phyloP scores from a whole-genome alignment of 2,329 filamentous ascomycete genomes.

The Claviceps quebecensis region DNA sequence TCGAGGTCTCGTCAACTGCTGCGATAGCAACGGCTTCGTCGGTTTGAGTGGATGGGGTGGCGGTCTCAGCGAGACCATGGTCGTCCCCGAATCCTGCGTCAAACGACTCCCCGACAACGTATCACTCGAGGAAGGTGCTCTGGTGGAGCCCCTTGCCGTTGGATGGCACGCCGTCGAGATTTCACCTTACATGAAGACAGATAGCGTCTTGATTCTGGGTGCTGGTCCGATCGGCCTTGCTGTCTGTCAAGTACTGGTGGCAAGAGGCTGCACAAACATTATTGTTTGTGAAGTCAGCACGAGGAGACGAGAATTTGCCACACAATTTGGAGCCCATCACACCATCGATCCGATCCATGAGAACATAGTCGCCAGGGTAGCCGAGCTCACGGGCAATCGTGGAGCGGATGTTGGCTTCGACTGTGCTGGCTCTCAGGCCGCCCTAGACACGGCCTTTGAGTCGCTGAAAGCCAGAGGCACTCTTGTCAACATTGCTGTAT shows the following conservation, averaged over 20 bases:
- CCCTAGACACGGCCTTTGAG: constrained; percentile 29
- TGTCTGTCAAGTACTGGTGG: constrained; percentile 31
- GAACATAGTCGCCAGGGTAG: constrained; percentile 30
- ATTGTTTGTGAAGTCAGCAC: constrained; percentile 32
- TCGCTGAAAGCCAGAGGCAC: constrained; percentile 39
- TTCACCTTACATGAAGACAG: constrained; percentile 23
- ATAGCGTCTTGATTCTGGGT: constrained; percentile 33
- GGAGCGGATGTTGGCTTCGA: constrained; percentile 49
- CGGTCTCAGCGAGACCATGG: constrained; percentile 40
- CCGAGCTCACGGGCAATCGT: constrained; percentile 30
- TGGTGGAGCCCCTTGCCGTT: constrained; percentile 39
- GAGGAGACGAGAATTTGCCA: constrained; percentile 27
- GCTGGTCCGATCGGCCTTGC: constrained; percentile 35
- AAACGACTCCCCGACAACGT: constrained; percentile 37
- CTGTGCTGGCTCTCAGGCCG: constrained; percentile 43
- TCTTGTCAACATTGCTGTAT: constrained; percentile 51
- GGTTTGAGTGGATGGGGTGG: constrained; percentile 31
- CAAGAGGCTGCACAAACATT: constrained; percentile 31
- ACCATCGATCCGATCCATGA: constrained; percentile 28
- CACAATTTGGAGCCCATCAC: constrained; percentile 28
- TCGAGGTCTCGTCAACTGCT: constrained; percentile 40
- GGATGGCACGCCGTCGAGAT: constrained; percentile 31
- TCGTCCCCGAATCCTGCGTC: constrained; percentile 33
- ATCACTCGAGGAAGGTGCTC: constrained; percentile 34
- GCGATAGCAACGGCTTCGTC: constrained; percentile 28